Evolutionary conservation across 331 rosid species (phyloP).

Genomic region (Quercus phellos): DNA sequence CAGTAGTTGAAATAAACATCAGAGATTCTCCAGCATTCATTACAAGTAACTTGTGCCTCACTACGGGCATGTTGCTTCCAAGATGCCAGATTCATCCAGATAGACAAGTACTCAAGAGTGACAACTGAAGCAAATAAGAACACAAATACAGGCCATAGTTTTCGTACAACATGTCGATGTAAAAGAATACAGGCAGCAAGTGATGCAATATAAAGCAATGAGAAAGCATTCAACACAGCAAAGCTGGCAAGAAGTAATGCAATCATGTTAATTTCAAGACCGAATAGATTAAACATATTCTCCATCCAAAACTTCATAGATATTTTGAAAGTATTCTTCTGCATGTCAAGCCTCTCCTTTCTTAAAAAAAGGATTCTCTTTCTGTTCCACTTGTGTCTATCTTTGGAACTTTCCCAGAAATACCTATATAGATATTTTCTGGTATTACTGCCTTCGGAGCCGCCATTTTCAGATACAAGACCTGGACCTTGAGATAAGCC

Average conservation of each 20-base stretch:
- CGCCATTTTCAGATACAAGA: constrained; percentile 35
- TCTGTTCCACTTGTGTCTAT: constrained; percentile 91
- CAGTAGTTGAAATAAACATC: constrained; percentile 60
- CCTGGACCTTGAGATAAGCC: constrained; percentile 40
- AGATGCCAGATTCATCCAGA: constrained; percentile 57
- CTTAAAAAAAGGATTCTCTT: constrained; percentile 62
- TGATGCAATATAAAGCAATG: constrained; percentile 68
- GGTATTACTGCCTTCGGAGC: constrained; percentile 45
- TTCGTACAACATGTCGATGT: constrained; percentile 58
- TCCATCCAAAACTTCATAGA: constrained; percentile 86
- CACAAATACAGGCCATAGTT: constrained; percentile 73
- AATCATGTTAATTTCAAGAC: constrained; percentile 98
- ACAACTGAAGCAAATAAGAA: constrained; percentile 92
- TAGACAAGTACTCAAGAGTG: constrained; percentile 68
- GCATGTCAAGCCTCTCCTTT: constrained; percentile 90
- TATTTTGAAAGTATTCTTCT: constrained; percentile 61
- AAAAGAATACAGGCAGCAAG: constrained; percentile 84
- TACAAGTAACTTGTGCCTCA: constrained; percentile 39
- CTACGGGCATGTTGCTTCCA: constrained; percentile 29
- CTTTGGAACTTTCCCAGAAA: constrained; percentile 88
- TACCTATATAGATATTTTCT: constrained; percentile 65
- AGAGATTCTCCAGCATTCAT: constrained; percentile 79
- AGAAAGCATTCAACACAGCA: constrained; percentile 81
- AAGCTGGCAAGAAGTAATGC: constrained; percentile 91
- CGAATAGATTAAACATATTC: constrained; percentile 81